Evolutionary conservation across 805 yeast species (phyloP).

Genomic region (Teunomyces tritomae): DNA sequence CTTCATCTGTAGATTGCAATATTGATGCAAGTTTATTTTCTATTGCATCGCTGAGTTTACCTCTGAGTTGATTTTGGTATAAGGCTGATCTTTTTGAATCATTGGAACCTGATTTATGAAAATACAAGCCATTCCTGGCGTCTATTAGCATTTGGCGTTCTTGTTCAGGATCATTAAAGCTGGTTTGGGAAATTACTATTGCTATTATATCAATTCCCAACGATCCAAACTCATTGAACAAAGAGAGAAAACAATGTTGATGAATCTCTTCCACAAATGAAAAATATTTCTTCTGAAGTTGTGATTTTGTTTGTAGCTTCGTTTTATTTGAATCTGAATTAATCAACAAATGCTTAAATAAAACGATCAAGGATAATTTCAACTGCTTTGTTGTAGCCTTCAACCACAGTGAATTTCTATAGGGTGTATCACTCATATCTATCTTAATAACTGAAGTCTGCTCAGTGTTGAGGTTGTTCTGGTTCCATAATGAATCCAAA

Average conservation of each 20-base stretch:
- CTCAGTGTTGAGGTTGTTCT: neutral
- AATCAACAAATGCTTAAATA: slow-evolving; percentile 30
- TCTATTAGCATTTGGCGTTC: slow-evolving; percentile 1
- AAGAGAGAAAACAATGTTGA: slow-evolving; percentile 27
- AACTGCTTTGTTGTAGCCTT: slow-evolving; percentile 37
- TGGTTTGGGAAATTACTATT: slow-evolving; percentile 15
- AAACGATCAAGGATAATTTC: slow-evolving; percentile 29
- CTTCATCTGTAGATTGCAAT: slow-evolving; percentile 31
- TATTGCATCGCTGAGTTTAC: slow-evolving; percentile 27
- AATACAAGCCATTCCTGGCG: neutral
- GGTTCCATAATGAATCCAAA: neutral
- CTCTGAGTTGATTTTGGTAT: slow-evolving; percentile 9
- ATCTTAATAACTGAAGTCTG: neutral
- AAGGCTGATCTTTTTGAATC: slow-evolving; percentile 6
- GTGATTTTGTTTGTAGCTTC: slow-evolving; percentile 23
- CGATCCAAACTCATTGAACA: slow-evolving; percentile 30
- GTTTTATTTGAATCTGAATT: slow-evolving; percentile 13
- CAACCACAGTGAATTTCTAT: slow-evolving; percentile 32
- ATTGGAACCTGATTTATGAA: neutral
- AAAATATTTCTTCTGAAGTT: slow-evolving; percentile 20
- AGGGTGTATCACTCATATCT: slow-evolving; percentile 4
- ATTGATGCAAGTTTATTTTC: slow-evolving; percentile 22
- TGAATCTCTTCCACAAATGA: slow-evolving; percentile 21
- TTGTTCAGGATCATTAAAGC: slow-evolving; percentile 7
- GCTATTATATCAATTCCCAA: slow-evolving; percentile 29